Evolutionary conservation across 345 rosid genomes (phyloP), one percentile per base, ranked within the genome.

Genomic region (Punica granatum): DNA sequence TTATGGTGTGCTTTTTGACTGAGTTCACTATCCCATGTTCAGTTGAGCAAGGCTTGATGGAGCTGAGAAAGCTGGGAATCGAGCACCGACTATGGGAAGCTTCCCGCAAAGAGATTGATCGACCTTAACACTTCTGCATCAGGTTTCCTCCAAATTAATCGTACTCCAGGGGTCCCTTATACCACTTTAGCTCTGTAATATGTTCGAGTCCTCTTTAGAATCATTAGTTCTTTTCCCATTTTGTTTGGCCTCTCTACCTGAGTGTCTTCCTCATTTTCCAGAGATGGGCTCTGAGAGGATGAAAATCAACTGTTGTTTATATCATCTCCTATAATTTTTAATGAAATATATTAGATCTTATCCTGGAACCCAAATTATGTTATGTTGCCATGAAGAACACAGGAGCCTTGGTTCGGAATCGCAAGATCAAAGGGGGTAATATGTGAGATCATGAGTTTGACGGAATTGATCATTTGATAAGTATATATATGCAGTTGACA

Each of bases 61-160:
- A 94, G 85, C 87, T 94, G 42, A 80, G 89, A 76, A 94, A 94
- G 84, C 59, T 88, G 74, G 91, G 87, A 51, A 83, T 91, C 41
- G 99, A 91, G 78, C 92, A 82, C 77, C 68, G 89, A 46, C 83
- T 91, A 37, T 94, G 99, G 99, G 99, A 94, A 81, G 91, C 92
- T 67, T 86, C 97, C 49, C 86, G 90, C 67, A 83, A 65, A 70
- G 85, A 80, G 73, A 73, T 69, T 16, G 83, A 83, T 39, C 77
- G 54, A n/a, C 37, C 56, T 41, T 65, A 39, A 65, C 61, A 30
- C 34, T 56, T 56, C 34, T 15, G 19, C 61, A 26, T 26, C 61
- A 14, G 61, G n/a, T n/a, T 4, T 14, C 28, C 61, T 3, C 34
- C 31, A 12, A 28, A 28, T 15, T 14, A 56, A 9, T 10, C 25